Base-by-base conservation (phyloP, 129 eudicot genomes). In the Heracleum sosnowskyi region DNA sequence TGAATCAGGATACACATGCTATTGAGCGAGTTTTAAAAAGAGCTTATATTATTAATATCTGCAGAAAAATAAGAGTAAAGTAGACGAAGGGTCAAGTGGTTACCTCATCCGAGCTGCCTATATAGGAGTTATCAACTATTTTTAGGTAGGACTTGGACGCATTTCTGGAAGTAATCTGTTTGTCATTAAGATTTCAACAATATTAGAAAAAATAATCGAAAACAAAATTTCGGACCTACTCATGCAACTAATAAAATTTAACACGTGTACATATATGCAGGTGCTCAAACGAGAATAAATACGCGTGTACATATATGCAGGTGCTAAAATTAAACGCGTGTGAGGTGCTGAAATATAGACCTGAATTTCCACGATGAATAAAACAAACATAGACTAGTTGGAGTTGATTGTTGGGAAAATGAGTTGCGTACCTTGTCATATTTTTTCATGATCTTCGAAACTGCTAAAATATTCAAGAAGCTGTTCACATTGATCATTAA, bases 361-460 rank as follows among this genome's bases (percentile, higher is more conserved):
- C 15, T 16, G 53, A 49, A 49, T 49, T 49, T 49, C 57, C 57
- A 49, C 20, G 57, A 49, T 15, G 20, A 49, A 17, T 12, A 45
- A 45, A 10, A 63, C 35, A 28, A 10, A 63, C 36, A 0, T 47
- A 17, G 16, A 47, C 20, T 28, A 28, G 36, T n/a, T 29, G 18
- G 26, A 4, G 42, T 41, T 24, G 39, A 72, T 73, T 78, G 22
- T 49, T 20, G 63, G 26, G 28, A 53, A 55, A 55, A 55, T 55
- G 33, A 57, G 71, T 29, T 31, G 40, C 74, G 5, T 35, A 69
- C 74, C 94, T 90, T 87, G 76, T 90, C 94, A 42, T 90, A 87
- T 78, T 90, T 90, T 81, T 90, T 87, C 94, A 90, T 81, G 82
- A 90, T 87, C 81, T 87, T 87, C n/a, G 91, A 87, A 42, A 87